These are phyloP conservation scores for Fomitiporia mediterranea DNA, from an alignment of 1,284 basidiomycete genomes.

Conservation along the genomic window DNA sequence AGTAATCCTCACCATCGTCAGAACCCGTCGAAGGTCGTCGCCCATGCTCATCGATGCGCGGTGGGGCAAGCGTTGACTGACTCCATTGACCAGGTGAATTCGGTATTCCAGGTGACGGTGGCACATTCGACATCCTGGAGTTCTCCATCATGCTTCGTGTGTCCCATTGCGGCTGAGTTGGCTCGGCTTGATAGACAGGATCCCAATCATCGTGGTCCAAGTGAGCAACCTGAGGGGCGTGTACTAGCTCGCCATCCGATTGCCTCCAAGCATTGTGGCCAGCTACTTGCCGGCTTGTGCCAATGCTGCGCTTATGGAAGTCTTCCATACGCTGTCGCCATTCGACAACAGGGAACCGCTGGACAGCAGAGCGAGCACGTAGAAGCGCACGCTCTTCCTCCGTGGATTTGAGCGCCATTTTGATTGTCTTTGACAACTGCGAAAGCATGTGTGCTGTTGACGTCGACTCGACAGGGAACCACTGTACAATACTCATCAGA, in stretches of 20 bases:
- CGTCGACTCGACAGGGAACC: conserved; percentile 92
- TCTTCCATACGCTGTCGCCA: conserved; percentile 95
- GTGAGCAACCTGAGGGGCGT: conserved; percentile 34
- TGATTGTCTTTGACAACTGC: conserved; percentile 91
- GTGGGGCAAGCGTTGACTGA: conserved; percentile 42
- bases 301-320: conserved; percentile 84
- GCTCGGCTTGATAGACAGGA: conserved; percentile 45
- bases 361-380: conserved; percentile 86
- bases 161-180: conserved; percentile 52
- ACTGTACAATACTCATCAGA: conserved; percentile 40
- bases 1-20: conserved; percentile 56
- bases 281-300: conserved; percentile 61
- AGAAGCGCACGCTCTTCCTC: conserved; percentile 88
- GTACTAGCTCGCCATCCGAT: conserved; percentile 59
- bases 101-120: conserved; percentile 25
- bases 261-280: conserved; percentile 73
- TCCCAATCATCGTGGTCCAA: conserved; percentile 52
- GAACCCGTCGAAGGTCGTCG: conserved; percentile 25
- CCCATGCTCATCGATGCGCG: conserved; percentile 22
- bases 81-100: conserved; percentile 55
- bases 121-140: conserved; percentile 26
- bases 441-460: conserved; percentile 91
- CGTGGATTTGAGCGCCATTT: conserved; percentile 85
- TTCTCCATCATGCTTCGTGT: conserved; percentile 35
- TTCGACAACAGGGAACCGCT: conserved; percentile 94